A percentile compares a stretch with the other conserved stretches of the same genome.
These are phyloP conservation scores for Backusella morwellensis DNA, from an alignment of 192 early-diverging fungal species.

Conservation along the genomic window DNA sequence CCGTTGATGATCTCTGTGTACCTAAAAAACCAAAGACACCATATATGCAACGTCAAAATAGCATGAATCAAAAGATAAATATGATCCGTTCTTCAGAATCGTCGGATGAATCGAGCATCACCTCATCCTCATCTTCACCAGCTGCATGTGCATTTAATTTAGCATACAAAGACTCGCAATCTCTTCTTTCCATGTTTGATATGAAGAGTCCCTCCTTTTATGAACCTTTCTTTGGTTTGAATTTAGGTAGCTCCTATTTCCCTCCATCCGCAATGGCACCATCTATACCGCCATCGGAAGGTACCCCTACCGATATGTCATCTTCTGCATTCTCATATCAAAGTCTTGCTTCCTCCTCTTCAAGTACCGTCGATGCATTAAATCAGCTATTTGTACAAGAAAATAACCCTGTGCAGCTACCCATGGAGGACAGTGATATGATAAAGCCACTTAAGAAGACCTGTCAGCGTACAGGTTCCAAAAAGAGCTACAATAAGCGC, in stretches of 20 bases:
- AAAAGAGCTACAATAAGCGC: background rate
- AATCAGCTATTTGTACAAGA: background rate
- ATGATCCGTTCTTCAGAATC: constrained; percentile 24
- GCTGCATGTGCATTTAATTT: constrained; percentile 40
- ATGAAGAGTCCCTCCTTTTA: constrained; percentile 33
- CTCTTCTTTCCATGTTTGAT: constrained; percentile 25
- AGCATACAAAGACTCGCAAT: constrained; percentile 25
- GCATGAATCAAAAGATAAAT: constrained; percentile 13
- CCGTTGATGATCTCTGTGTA: constrained; percentile 26
- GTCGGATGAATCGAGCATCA: constrained; percentile 35
- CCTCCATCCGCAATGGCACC: background rate
- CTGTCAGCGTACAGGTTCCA: background rate
- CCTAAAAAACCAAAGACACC: background rate
- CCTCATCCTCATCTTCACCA: constrained; percentile 33
- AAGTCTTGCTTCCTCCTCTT: background rate
- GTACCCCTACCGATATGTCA: constrained; percentile 1
- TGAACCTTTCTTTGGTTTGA: constrained; percentile 17
- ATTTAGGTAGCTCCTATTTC: constrained; percentile 4
- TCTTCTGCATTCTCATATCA: background rate
- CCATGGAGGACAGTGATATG: background rate
- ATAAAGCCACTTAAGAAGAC: background rate
- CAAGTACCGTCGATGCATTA: background rate
- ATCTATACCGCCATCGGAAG: background rate
- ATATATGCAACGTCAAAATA: background rate
- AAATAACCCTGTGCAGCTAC: background rate